phyloP scores from a whole-genome alignment of 2,329 filamentous ascomycete species.

The Aspergillus carbonarius region DNA sequence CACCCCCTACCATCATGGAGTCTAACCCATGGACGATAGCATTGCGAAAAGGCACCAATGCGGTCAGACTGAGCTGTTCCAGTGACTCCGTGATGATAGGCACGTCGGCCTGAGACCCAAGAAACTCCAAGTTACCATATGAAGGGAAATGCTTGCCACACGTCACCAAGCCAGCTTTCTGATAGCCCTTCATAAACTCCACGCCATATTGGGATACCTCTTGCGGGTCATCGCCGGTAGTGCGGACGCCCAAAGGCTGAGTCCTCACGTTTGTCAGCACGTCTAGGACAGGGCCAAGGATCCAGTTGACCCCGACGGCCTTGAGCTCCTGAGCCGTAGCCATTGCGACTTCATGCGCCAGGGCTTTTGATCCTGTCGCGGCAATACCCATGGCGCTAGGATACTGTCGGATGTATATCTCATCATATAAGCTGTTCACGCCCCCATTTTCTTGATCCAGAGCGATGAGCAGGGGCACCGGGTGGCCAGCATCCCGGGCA shows the following conservation, averaged over 20 bases:
- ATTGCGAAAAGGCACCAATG: conserved; percentile 86
- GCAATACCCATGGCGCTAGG: conserved; percentile 95
- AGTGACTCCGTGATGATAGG: conserved; percentile 94
- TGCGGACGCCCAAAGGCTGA: conserved; percentile 85
- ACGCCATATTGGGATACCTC: conserved; percentile 92
- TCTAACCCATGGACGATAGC: conserved; percentile 84
- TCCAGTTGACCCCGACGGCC: conserved; percentile 92
- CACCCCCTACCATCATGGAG: conserved; percentile 93
- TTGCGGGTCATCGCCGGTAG: conserved; percentile 88
- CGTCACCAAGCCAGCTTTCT: conserved; percentile 82
- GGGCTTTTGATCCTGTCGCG: conserved; percentile 79
- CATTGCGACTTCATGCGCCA: conserved; percentile 87
- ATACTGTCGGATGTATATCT: conserved; percentile 93
- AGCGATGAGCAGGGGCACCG: conserved; percentile 83
- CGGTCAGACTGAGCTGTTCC: conserved; percentile 88
- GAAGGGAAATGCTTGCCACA: conserved; percentile 97
- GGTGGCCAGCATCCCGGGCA: conserved; percentile 85
- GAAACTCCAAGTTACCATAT: conserved; percentile 91
- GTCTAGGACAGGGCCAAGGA: conserved; percentile 89
- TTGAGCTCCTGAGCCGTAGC: conserved; percentile 90
- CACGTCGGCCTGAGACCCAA: conserved; percentile 86
- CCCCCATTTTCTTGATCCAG: conserved; percentile 98
- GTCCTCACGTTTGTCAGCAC: conserved; percentile 91
- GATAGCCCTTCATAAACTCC: conserved; percentile 87
- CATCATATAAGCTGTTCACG: conserved; percentile 94